phyloP scores from a whole-genome alignment of 768 basidiomycete genomes.

The Sistotremastrum niveocremeum region DNA sequence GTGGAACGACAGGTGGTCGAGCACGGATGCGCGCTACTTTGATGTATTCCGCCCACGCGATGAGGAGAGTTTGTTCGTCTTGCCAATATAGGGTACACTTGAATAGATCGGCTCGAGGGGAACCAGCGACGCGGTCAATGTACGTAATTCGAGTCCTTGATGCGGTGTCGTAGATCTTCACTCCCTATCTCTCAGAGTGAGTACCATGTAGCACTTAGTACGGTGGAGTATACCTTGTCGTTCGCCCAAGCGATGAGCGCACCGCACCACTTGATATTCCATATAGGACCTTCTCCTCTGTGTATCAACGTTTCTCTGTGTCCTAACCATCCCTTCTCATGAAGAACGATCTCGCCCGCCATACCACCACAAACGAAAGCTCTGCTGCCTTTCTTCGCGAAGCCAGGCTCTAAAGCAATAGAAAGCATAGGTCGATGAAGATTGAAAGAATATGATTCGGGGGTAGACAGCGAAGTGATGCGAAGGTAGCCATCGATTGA shows the following conservation, averaged over 20 bases:
- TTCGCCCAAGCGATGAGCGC: conserved; percentile 93
- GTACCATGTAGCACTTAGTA: neutral
- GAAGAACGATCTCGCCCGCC: conserved; percentile 72
- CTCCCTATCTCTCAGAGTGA: conserved; percentile 40
- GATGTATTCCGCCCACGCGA: conserved; percentile 90
- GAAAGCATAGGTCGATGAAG: conserved; percentile 87
- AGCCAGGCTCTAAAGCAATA: conserved; percentile 82
- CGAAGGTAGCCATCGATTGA: conserved; percentile 76
- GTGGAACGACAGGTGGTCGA: conserved; percentile 23
- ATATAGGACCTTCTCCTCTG: conserved; percentile 85
- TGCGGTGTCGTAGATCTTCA: conserved; percentile 81
- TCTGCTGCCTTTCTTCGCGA: conserved; percentile 61
- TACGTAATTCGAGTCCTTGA: conserved; percentile 69
- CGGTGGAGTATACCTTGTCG: conserved; percentile 47
- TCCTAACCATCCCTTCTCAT: conserved; percentile 94
- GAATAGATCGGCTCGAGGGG: conserved; percentile 89
- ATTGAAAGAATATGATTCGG: conserved; percentile 77
- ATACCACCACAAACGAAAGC: conserved; percentile 87
- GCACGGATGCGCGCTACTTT: conserved; percentile 75
- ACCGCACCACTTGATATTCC: conserved; percentile 80
- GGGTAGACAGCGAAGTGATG: conserved; percentile 65
- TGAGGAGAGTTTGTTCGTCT: conserved; percentile 78
- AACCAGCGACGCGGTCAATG: conserved; percentile 69
- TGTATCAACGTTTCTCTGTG: conserved; percentile 81
- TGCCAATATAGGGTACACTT: conserved; percentile 89